Conservation (phyloP, 2,329 filamentous ascomycete species). For the Trichoderma aggressivum region DNA sequence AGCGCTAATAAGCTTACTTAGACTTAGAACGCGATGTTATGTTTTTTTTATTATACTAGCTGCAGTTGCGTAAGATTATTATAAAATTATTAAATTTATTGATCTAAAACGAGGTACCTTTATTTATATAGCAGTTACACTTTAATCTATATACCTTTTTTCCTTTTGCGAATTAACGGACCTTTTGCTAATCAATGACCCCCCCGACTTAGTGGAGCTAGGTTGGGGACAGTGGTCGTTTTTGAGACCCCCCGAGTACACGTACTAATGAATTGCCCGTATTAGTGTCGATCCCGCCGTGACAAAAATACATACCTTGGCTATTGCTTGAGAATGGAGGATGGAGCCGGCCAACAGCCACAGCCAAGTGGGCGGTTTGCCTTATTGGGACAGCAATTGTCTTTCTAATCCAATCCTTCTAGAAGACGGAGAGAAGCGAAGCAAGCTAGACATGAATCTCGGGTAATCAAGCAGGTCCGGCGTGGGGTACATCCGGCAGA, state of each 20-base stretch:
- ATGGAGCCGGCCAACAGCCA: background rate
- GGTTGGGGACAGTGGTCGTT: background rate
- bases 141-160: background rate
- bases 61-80: background rate
- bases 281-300: background rate
- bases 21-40: too few species aligned
- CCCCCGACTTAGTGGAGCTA: background rate
- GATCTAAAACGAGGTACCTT: background rate
- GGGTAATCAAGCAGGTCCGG: constrained; percentile 7
- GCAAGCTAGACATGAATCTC: background rate
- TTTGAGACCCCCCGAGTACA: background rate
- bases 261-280: background rate
- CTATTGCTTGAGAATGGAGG: background rate
- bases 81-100: background rate
- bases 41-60: too few species aligned
- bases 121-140: background rate
- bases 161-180: background rate
- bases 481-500: constrained; percentile 16
- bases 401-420: background rate
- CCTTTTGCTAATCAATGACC: background rate
- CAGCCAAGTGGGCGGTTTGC: background rate
- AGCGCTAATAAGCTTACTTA: too few species aligned
- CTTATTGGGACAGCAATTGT: background rate
- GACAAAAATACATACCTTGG: background rate
- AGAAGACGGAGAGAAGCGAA: constrained; percentile 12